Conservation (phyloP, 2,329 filamentous ascomycete genomes). For the Phialocephala sp. region DNA sequence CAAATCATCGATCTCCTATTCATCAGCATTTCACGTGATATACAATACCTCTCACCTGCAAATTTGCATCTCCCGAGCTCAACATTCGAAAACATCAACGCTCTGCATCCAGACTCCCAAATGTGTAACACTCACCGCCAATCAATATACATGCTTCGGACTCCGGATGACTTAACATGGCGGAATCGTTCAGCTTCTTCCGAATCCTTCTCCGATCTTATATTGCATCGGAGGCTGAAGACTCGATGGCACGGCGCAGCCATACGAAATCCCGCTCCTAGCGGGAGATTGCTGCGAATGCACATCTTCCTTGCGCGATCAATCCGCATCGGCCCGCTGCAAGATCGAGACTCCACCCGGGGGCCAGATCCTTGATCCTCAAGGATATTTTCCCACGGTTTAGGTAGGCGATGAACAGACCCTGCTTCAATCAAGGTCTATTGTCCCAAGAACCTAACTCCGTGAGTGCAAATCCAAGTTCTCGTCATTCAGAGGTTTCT, state of each 20-base stretch:
- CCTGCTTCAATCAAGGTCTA: conserved; percentile 12
- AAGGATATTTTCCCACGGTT: conserved; percentile 8
- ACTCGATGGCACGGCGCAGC: conserved; percentile 3
- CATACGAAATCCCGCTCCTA: neutral
- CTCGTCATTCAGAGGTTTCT: conserved; percentile 12
- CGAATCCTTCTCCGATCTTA: neutral
- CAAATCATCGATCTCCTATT: neutral
- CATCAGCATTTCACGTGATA: neutral
- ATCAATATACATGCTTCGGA: neutral
- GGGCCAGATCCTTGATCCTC: neutral
- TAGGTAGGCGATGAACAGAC: conserved; percentile 8
- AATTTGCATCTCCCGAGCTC: neutral
- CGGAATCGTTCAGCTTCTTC: conserved; percentile 3
- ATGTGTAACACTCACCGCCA: conserved; percentile 6
- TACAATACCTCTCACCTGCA: neutral
- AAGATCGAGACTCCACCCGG: neutral
- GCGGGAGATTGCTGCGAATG: conserved; percentile 6
- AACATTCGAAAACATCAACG: neutral
- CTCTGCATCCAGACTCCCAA: neutral
- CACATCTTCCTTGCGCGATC: conserved; percentile 5
- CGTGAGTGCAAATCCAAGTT: conserved; percentile 14
- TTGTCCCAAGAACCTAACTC: conserved; percentile 8
- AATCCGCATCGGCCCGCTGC: neutral
- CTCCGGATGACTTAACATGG: conserved; percentile 1
- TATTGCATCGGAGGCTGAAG: conserved; percentile 13